Percentiles rank a stretch among this genome's conserved stretches.
These are phyloP conservation scores for Hypomyces rosellus DNA, from an alignment of 2,329 filamentous ascomycete species.

Conservation along the genomic window DNA sequence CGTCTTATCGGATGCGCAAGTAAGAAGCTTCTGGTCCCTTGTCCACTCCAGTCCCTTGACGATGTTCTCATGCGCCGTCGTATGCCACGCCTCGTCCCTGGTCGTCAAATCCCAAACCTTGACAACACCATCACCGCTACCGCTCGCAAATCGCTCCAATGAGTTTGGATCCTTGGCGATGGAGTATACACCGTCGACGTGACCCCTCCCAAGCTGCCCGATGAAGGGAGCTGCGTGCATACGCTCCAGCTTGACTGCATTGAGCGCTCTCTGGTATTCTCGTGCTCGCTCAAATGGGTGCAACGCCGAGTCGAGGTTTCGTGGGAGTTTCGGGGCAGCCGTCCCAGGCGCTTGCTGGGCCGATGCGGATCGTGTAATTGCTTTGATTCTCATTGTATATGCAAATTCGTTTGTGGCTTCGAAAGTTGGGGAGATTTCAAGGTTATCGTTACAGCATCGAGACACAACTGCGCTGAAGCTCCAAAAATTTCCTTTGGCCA, in stretches of 20 bases:
- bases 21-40: constrained; percentile 73
- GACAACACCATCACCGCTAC: constrained; percentile 84
- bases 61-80: constrained; percentile 83
- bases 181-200: constrained; percentile 80
- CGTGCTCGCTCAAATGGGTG: constrained; percentile 88
- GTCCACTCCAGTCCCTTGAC: constrained; percentile 92
- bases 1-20: constrained; percentile 78
- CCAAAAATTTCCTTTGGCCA: constrained; percentile 1
- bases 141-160: constrained; percentile 70
- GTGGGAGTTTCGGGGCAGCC: constrained; percentile 56
- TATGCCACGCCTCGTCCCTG: constrained; percentile 68
- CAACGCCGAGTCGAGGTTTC: constrained; percentile 74
- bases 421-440: no score
- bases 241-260: constrained; percentile 86
- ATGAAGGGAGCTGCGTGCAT: constrained; percentile 77
- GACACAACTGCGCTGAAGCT: neutral
- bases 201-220: constrained; percentile 78
- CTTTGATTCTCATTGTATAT: constrained; percentile 52
- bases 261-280: constrained; percentile 55
- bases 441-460: neutral
- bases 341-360: constrained; percentile 62
- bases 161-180: constrained; percentile 75
- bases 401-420: neutral
- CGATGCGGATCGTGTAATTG: constrained; percentile 58
- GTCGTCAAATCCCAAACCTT: constrained; percentile 83